phyloP scores from a whole-genome alignment of 2,329 filamentous ascomycete genomes.

The Corynespora cassiicola region DNA sequence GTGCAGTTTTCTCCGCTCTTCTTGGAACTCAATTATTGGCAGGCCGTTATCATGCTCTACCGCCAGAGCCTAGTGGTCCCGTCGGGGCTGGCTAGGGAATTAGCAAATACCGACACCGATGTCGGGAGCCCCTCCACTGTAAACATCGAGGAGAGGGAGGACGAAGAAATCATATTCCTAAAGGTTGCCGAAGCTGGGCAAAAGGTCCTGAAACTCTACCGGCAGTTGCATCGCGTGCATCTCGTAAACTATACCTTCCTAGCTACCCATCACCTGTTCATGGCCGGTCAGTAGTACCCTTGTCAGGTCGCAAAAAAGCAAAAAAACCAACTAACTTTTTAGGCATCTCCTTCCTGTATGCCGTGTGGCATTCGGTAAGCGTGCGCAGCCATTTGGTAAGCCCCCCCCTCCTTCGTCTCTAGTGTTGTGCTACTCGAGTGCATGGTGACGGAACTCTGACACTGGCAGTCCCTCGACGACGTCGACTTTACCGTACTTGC shows the following conservation, averaged over 20 bases:
- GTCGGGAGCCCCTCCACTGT: constrained; percentile 67
- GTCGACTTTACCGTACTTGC: constrained; percentile 97
- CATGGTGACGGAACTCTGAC: constrained; percentile 14
- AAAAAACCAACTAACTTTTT: constrained; percentile 18
- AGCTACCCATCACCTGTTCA: constrained; percentile 95
- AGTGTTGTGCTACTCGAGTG: constrained; percentile 16
- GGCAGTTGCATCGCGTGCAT: constrained; percentile 84
- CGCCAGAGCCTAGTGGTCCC: constrained; percentile 88
- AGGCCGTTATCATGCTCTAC: constrained; percentile 94
- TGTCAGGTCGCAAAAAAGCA: constrained; percentile 12
- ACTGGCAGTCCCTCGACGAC: constrained; percentile 77
- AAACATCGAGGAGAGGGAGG: constrained; percentile 72
- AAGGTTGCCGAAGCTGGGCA: constrained; percentile 96
- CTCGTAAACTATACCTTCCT: constrained; percentile 96
- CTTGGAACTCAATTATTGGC: constrained; percentile 95
- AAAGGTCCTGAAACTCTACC: constrained; percentile 87
- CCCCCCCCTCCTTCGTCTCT: constrained; percentile 19
- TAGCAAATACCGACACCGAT: constrained; percentile 63
- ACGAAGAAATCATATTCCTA: constrained; percentile 89
- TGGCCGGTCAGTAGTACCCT: constrained; percentile 71
- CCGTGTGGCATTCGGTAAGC: constrained; percentile 93
- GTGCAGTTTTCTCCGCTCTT: constrained; percentile 91
- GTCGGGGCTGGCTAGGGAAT: constrained; percentile 81
- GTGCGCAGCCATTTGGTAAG: constrained; percentile 85
- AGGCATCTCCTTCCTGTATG: constrained; percentile 91